Evolutionary conservation across 768 basidiomycete genomes (phyloP).

Genomic region (Boletus rubroflammeus): DNA sequence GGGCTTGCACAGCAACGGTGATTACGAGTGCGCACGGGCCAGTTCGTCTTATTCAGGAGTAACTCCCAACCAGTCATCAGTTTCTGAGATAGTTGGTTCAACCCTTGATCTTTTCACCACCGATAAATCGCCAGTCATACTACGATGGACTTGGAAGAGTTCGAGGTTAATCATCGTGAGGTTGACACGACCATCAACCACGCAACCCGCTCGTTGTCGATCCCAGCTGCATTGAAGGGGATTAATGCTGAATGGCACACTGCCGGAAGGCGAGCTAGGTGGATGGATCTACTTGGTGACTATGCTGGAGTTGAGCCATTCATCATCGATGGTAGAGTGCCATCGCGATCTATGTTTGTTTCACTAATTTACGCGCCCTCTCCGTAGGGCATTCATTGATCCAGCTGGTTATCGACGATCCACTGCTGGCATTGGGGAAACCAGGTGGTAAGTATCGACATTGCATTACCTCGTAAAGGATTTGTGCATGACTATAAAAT

Average conservation of each 20-base stretch:
- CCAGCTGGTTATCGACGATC: constrained; percentile 56
- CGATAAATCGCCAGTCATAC: background rate
- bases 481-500: background rate
- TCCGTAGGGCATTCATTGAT: constrained; percentile 58
- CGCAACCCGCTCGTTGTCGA: constrained; percentile 4
- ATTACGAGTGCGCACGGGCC: constrained; percentile 17
- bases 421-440: constrained; percentile 54
- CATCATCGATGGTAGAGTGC: constrained; percentile 53
- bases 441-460: constrained; percentile 34
- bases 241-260: constrained; percentile 41
- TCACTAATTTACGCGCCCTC: background rate
- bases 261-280: constrained; percentile 38
- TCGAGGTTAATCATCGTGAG: constrained; percentile 24
- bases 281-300: constrained; percentile 72
- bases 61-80: background rate
- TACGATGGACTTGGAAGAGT: constrained; percentile 40
- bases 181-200: background rate
- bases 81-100: background rate
- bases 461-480: background rate
- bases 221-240: constrained; percentile 24
- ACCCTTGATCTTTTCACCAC: background rate
- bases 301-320: constrained; percentile 68
- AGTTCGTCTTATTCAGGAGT: background rate
- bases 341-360: background rate
- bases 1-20: constrained; percentile 4